Conservation (phyloP, 352 stramenopile genomes). For the Phytophthora kernoviae region DNA sequence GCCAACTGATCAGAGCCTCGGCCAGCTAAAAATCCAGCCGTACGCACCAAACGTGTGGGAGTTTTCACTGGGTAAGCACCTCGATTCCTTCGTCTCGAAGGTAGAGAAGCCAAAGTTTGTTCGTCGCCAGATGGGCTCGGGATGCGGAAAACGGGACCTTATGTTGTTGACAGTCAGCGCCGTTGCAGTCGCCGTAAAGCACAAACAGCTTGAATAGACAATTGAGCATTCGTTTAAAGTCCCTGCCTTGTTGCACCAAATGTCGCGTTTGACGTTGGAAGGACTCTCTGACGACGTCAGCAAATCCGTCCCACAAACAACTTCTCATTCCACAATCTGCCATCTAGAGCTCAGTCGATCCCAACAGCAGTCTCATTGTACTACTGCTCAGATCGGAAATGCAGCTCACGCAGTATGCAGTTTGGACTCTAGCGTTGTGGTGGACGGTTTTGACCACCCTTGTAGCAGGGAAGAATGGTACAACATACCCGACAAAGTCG, state of each 20-base stretch:
- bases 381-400: slow-evolving; percentile 2
- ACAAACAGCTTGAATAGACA: slow-evolving; percentile 5
- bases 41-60: neutral
- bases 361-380: neutral
- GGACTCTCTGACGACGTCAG: neutral
- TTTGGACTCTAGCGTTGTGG: slow-evolving; percentile 17
- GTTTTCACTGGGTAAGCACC: no score
- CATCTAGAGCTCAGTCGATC: slow-evolving; percentile 7
- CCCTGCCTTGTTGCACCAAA: slow-evolving; percentile 2
- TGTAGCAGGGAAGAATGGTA: slow-evolving; percentile 19
- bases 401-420: slow-evolving; percentile 5
- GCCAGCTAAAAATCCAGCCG: neutral
- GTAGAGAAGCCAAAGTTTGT: slow-evolving; percentile 4
- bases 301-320: slow-evolving; percentile 1
- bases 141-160: slow-evolving; percentile 3
- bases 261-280: slow-evolving; percentile 22
- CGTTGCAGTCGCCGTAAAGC: slow-evolving; percentile 5
- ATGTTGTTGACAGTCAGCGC: slow-evolving; percentile 17
- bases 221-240: slow-evolving; percentile 12
- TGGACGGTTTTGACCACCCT: slow-evolving; percentile 1
- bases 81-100: slow-evolving; percentile 6
- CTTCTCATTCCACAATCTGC: slow-evolving; percentile 22
- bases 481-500: slow-evolving; percentile 50
- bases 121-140: slow-evolving; percentile 4
- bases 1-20: neutral